Base-by-base conservation (phyloP, 2,329 filamentous ascomycete genomes). In the Microdochium trichocladiopsis region DNA sequence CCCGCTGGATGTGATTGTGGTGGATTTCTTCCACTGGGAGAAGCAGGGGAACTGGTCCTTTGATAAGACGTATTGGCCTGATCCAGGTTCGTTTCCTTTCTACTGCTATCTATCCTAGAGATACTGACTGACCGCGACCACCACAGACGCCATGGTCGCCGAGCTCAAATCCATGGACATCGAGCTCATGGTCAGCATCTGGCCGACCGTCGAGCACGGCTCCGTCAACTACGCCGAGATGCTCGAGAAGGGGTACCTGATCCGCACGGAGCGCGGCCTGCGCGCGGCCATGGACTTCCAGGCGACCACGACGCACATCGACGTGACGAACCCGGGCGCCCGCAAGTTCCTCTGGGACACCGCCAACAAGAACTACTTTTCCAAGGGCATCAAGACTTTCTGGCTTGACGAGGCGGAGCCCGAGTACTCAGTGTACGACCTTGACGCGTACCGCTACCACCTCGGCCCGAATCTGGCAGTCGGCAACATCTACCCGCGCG, bases 331-430 rank as follows among this genome's bases (percentile, higher is more conserved):
- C 56, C 81, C 83, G 0, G 75, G 68, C 14, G 75, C 84, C 0
- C 72, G 82, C 2, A 59, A 72, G 2, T 87, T 77, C 47, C 70
- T 87, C 2, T 88, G 84, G 83, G 62, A 68, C 1, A 79, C 77
- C 51, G 77, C 70, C 1, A 82, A 80, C 61, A 58, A 75, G 51
- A 82, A 86, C 61, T 87, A 87, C 66, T 80, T 78, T 58, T 65
- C 73, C 49, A 79, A 78, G 51, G 84, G 84, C 2, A 81, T 87
- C 63, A 76, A 77, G 53, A 66, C 79, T 1, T 87, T 87, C 65
- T 87, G 84, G 84, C 73, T 87, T 0, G 84, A 88, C 57, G 84
- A 87, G 62, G 84, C 84, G 0, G 84, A 87, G 58, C 83, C 83
- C 0, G 83, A 87, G 61, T 87, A 86, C 58, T 72, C 67, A 0